Base-by-base conservation (phyloP, 108 stramenopile species). In the Nannochloropsis oceanica region DNA sequence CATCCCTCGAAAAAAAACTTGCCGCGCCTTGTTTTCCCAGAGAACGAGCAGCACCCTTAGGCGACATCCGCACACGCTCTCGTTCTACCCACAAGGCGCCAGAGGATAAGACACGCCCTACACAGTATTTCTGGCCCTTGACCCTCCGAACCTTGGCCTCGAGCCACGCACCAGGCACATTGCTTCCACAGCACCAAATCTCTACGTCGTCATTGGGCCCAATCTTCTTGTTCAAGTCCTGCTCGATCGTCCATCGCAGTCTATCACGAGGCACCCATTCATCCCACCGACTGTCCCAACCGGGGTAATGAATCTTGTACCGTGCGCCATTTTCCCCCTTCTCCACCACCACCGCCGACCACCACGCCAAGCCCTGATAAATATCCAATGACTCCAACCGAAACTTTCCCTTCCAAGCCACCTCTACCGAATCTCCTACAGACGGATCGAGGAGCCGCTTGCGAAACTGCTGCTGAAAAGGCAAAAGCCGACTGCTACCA, bases 111-210 rank as follows among this genome's bases (percentile, higher is more conserved):
- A 87, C 80, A 87, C 84, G 73, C 24, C 85, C 88, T 12, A 89
- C 85, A 46, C 50, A 83, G 12, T 85, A 46, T 27, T 79, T 85
- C 2, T 43, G 59, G 9, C 83, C 43, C 43, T 73, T 43, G n/a
- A 86, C 79, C 46, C 25, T 42, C 42, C 82, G 14, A 81, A 89
- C 88, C 79, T 73, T 44, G 24, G 87, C 89, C 82, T 91, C 90
- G 3, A 90, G 89, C 90, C 90, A 90, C 10, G 90, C 90, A n/a
- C 90, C 90, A 2, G 90, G 90, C 43, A 91, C 90, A 26, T 90
- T 90, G 46, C 44, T 18, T 26, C 89, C 89, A 12, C 88, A 81
- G 87, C 90, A 91, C 90, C 90, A 91, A 80, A 90, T 80, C 88
- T 91, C 90, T 13, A 91, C 90, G 25, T 22, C 25, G 43, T 91